These are phyloP conservation scores for Vitis hybrid DNA, from an alignment of 177 flowering plant genomes.

Conservation along the genomic window DNA sequence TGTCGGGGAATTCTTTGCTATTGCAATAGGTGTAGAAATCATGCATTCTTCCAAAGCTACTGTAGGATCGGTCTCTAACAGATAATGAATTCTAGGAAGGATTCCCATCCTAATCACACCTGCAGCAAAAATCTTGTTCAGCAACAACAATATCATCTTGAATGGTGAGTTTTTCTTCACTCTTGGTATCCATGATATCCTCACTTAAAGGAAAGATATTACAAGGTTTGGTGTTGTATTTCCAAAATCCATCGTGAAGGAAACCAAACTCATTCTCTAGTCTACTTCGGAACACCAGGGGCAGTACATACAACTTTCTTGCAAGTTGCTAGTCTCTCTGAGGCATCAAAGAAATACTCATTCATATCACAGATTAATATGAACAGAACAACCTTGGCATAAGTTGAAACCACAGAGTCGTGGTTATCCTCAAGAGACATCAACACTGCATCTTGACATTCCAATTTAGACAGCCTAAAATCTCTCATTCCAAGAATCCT, in stretches of 20 bases:
- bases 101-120: slow-evolving; percentile 93
- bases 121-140: slow-evolving; percentile 67
- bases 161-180: slow-evolving; percentile 69
- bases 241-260: slow-evolving; percentile 94
- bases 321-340: slow-evolving; percentile 25
- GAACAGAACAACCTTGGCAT: too few species aligned
- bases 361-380: too few species aligned
- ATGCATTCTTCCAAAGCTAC: slow-evolving; percentile 69
- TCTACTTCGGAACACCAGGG: too few species aligned
- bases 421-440: too few species aligned
- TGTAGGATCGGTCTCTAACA: slow-evolving; percentile 68
- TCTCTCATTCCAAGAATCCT: too few species aligned
- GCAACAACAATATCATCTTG: slow-evolving; percentile 75
- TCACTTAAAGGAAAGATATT: slow-evolving; percentile 54
- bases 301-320: slow-evolving; percentile 58
- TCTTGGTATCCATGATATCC: slow-evolving; percentile 34
- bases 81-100: slow-evolving; percentile 68
- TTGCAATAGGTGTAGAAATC: slow-evolving; percentile 61
- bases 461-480: too few species aligned
- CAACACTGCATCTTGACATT: too few species aligned
- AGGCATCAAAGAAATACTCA: too few species aligned
- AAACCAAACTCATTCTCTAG: slow-evolving; percentile 75
- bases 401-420: too few species aligned
- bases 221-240: slow-evolving; percentile 85
- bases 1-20: slow-evolving; percentile 87